Evolutionary conservation across 140 eudicot genomes (phyloP).

Genomic region (Artemisia princeps): DNA sequence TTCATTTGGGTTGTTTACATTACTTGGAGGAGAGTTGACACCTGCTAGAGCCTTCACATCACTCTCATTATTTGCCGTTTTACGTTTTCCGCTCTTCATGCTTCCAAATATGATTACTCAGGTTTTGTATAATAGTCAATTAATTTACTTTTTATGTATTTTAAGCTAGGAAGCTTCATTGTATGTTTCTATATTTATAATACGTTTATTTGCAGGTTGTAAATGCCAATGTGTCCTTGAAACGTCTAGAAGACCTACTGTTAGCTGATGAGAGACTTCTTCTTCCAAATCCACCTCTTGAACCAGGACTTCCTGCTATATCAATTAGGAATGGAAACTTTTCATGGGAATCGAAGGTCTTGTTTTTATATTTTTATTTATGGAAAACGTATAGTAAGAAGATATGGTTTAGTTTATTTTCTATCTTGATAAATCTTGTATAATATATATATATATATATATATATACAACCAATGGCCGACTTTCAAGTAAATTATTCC

Average conservation of each 20-base stretch:
- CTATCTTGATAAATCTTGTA: not conserved
- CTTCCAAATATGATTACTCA: constrained; percentile 83
- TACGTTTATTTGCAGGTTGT: constrained; percentile 52
- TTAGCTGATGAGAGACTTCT: constrained; percentile 82
- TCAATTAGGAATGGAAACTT: constrained; percentile 74
- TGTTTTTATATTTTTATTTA: not conserved
- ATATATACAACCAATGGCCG: not conserved
- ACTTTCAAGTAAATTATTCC: not conserved
- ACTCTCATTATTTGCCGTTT: constrained; percentile 76
- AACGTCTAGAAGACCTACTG: constrained; percentile 78
- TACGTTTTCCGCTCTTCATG: constrained; percentile 81
- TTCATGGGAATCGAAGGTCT: constrained; percentile 91
- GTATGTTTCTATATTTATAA: not conserved
- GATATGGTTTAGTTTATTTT: not conserved
- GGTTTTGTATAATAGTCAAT: constrained; percentile 34
- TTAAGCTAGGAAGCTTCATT: not conserved
- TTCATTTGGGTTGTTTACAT: constrained; percentile 76
- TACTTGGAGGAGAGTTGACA: constrained; percentile 85
- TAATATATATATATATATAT: too few species aligned
- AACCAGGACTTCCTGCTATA: constrained; percentile 71
- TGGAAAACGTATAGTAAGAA: not conserved
- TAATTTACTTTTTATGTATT: not conserved
- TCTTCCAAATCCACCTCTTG: constrained; percentile 83
- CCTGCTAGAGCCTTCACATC: constrained; percentile 96
- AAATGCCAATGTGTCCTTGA: constrained; percentile 79